Base-by-base conservation (phyloP, 2,329 filamentous ascomycete species). In the Juglanconis sp. region DNA sequence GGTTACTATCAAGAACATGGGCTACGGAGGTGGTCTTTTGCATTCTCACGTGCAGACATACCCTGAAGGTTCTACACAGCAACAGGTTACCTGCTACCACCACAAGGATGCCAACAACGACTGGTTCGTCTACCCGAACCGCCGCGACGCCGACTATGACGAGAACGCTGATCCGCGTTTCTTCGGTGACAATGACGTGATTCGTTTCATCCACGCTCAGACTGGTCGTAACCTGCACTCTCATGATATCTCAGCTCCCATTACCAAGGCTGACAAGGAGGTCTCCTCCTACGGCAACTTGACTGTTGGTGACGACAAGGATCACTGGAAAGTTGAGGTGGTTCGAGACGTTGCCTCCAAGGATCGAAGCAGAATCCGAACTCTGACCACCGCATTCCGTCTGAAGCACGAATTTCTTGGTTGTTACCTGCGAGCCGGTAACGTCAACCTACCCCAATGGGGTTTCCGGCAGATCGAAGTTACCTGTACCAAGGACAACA, bases 81-180 rank as follows among this genome's bases (percentile, higher is more conserved):
- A 99, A 76, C 95, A 99, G 74, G 88, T 99, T 64, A 99, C 95
- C 64, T 99, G 96, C 81, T 99, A 99, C 77, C 95, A 99, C 77
- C 95, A 99, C 82, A 99, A 99, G 75, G 95, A 99, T 80, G 84
- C 94, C 74, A 99, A 99, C 85, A 99, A 99, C 74, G 95, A 99
- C 74, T 99, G 95, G 95, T 96, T 96, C 78, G 93, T 99, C 77
- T 97, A 97, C 74, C 95, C 95, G 32, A 96, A 94, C 78, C 91
- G 96, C 64, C 77, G 81, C 57, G 85, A 96, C 61, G 77, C 83
- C 31, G 88, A 90, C 17, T 96, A 87, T 70, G 82, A 93, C 68
- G 76, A 85, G 4, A 87, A 91, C 62, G 86, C 79, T n/a, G 82
- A 87, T 60, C 86, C 89, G 40, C 81, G 91, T 63, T 96, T 88